Base-by-base conservation (phyloP, 2,329 filamentous ascomycete species). In the Hypomyces perniciosus region DNA sequence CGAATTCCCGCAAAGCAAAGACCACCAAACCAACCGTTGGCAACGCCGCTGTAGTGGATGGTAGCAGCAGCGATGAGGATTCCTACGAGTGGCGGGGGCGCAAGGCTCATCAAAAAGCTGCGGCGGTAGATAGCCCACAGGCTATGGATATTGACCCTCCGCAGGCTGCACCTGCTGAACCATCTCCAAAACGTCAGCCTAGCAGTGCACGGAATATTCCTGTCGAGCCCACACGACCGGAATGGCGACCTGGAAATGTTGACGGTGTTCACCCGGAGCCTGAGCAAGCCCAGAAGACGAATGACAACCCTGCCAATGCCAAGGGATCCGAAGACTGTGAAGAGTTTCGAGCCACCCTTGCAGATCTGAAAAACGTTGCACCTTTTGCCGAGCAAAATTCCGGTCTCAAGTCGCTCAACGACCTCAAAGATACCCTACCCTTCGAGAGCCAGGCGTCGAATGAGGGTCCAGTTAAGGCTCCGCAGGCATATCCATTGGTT, bases 111-210 rank as follows among this genome's bases (percentile, higher is more conserved):
- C 52, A 59, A 9, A 61, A 62, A 28, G 59, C 63, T 3, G 50
- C 55, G 5, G 55, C 57, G 20, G 62, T 64, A 8, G 71, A 71
- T 34, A 81, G 76, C 55, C 77, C 80, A 3, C 79, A 76, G 51
- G 79, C 81, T 10, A 85, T 85, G 82, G 82, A 85, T 56, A 83
- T 85, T 46, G 82, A 85, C 58, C 73, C 77, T 4, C 78, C 80
- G 46, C 65, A 61, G 34, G 57, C 52, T 60, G 68, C 55, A 48
- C 61, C 38, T 56, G 63, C 44, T 46, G 59, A 44, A 33, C 52
- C 44, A 7, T 53, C 58, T 8, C 54, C 53, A 10, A 54, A 50
- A 8, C 5, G 56, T 43, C 35, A 56, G 27, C 54, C 47, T 28
- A 63, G 55, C 48, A 59, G 38, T 33, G 72, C 72, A 20, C 73